A percentile compares a stretch with the other conserved stretches of the same genome.
phyloP scores from a whole-genome alignment of 768 basidiomycete genomes.

The Hydnomerulius pinastri region DNA sequence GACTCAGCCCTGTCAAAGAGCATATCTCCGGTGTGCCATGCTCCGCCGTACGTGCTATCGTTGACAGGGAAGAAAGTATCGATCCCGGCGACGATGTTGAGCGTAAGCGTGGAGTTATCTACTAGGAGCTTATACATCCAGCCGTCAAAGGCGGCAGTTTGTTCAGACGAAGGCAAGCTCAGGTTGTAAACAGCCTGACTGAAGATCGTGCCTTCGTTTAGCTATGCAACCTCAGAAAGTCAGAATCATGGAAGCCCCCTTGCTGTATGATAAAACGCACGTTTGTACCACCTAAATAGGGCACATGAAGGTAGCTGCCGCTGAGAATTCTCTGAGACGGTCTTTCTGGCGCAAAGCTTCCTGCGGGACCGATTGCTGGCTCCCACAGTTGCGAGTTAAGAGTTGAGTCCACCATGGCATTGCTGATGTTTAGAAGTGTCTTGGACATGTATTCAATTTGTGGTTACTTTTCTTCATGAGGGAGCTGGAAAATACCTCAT shows the following conservation, averaged over 20 bases:
- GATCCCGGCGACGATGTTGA: conserved; percentile 40
- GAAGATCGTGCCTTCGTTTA: conserved; percentile 15
- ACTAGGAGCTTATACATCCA: conserved; percentile 53
- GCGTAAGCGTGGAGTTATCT: conserved; percentile 41
- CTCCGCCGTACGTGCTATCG: conserved; percentile 46
- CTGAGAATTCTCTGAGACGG: conserved; percentile 47
- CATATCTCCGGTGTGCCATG: conserved; percentile 60
- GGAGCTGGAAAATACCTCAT: conserved; percentile 8
- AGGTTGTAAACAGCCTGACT: conserved; percentile 35
- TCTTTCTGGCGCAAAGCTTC: conserved; percentile 48
- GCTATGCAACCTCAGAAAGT: neutral
- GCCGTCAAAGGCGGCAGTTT: conserved; percentile 45
- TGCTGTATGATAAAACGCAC: conserved; percentile 27
- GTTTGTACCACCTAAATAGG: conserved; percentile 58
- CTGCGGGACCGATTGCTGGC: conserved; percentile 51
- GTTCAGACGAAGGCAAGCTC: conserved; percentile 38
- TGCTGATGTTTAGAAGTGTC: conserved; percentile 52
- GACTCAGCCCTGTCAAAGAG: conserved; percentile 57
- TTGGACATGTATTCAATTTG: conserved; percentile 14
- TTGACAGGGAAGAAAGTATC: conserved; percentile 48
- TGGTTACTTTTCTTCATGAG: neutral
- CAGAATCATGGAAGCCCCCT: neutral
- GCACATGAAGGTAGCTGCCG: conserved; percentile 54
- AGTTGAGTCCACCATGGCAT: conserved; percentile 44
- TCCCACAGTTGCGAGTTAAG: conserved; percentile 60